These are phyloP conservation scores for Galeopsis tetrahit DNA, from an alignment of 257 asterid species.

Conservation along the genomic window DNA sequence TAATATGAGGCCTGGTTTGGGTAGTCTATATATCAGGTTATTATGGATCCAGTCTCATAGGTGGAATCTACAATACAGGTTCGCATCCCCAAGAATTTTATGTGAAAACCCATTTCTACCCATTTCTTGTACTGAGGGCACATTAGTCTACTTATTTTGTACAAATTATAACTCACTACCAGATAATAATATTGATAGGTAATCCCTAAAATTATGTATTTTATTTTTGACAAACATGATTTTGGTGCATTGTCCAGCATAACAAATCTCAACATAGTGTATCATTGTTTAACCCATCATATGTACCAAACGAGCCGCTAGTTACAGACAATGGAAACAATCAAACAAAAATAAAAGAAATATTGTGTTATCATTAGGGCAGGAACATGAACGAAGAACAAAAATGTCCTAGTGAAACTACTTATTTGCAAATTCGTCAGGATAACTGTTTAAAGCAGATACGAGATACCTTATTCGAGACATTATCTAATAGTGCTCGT, in stretches of 20 bases:
- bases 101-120: too few relatives aligned
- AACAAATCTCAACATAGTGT: neutral
- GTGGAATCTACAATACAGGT: too few relatives aligned
- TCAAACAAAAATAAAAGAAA: neutral
- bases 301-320: neutral
- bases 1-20: neutral
- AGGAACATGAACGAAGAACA: slow-evolving; percentile 1
- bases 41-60: neutral
- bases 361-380: neutral
- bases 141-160: neutral
- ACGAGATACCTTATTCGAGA: slow-evolving; percentile 81
- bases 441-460: slow-evolving; percentile 27
- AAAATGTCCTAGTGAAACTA: neutral
- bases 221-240: neutral
- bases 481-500: slow-evolving; percentile 88
- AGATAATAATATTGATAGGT: neutral
- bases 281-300: slow-evolving; percentile 2
- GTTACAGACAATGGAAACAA: slow-evolving; percentile 24
- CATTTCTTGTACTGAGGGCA: too few relatives aligned
- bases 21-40: neutral
- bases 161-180: too few relatives aligned
- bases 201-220: neutral
- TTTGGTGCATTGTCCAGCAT: neutral
- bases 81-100: too few relatives aligned
- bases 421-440: slow-evolving; percentile 13